These are phyloP conservation scores for Sphaerulina musiva DNA, from an alignment of 2,329 filamentous ascomycete genomes.

Conservation along the genomic window DNA sequence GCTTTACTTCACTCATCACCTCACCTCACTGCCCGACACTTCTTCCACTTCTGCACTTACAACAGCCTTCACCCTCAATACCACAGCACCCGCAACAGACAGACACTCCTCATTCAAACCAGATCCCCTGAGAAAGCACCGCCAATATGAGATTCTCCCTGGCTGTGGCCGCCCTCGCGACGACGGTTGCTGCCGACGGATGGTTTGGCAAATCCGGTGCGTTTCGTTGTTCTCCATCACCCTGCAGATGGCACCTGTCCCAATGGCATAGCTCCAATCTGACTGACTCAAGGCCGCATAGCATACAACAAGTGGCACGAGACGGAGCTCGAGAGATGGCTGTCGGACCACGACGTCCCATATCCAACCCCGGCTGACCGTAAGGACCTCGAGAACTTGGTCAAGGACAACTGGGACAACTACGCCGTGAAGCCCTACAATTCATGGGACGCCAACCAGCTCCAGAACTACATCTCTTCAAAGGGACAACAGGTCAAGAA, in stretches of 20 bases:
- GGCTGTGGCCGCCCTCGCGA: constrained; percentile 65
- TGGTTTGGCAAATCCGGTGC: constrained; percentile 84
- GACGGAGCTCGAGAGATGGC: constrained; percentile 94
- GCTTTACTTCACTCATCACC: too few relatives aligned
- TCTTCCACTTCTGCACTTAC: too few relatives aligned
- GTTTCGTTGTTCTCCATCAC: constrained; percentile 29
- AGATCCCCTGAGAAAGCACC: not conserved
- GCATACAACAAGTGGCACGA: constrained; percentile 99
- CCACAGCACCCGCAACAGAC: not conserved
- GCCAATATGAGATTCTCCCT: constrained; percentile 70
- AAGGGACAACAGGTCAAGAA: constrained; percentile 66
- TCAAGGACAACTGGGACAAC: constrained; percentile 81
- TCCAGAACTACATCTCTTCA: constrained; percentile 59
- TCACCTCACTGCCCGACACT: too few relatives aligned
- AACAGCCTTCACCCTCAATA: too few relatives aligned
- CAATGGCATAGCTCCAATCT: constrained; percentile 24
- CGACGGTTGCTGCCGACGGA: constrained; percentile 62
- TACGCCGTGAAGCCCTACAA: constrained; percentile 70
- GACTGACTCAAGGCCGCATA: constrained; percentile 38
- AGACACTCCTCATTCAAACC: not conserved
- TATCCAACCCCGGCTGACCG: constrained; percentile 87
- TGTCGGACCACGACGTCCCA: constrained; percentile 83
- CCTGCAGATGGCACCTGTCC: not conserved
- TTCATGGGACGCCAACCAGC: constrained; percentile 65
- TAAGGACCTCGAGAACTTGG: constrained; percentile 86